A percentile compares a stretch with the other conserved stretches of the same genome.
These are phyloP conservation scores for Zygotorulaspora chibaensis DNA, from an alignment of 805 yeast genomes.

Conservation along the genomic window DNA sequence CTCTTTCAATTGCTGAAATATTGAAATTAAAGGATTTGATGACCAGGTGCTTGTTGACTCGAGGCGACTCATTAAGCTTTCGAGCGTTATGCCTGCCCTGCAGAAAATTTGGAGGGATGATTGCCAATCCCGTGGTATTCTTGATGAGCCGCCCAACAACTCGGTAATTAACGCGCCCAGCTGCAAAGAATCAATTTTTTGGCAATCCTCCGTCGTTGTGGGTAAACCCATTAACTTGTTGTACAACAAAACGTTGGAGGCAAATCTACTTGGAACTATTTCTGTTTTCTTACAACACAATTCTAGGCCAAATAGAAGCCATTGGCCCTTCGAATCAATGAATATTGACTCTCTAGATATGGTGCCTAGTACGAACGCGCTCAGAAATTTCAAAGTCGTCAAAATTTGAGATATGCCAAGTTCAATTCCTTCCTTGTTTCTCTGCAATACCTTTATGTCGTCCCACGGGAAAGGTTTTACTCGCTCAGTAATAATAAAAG, in stretches of 20 bases:
- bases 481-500: slow-evolving; percentile 29
- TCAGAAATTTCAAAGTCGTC: slow-evolving; percentile 25
- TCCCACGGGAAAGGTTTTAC: slow-evolving; percentile 24
- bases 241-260: slow-evolving; percentile 9
- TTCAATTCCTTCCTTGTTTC: slow-evolving; percentile 18
- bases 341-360: slow-evolving; percentile 54
- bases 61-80: slow-evolving; percentile 34
- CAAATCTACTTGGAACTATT: slow-evolving; percentile 9
- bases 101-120: slow-evolving; percentile 13
- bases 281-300: slow-evolving; percentile 35
- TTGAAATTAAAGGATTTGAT: slow-evolving; percentile 44
- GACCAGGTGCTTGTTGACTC: slow-evolving; percentile 35
- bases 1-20: slow-evolving; percentile 53
- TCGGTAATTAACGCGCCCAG: slow-evolving; percentile 37
- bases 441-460: slow-evolving; percentile 6
- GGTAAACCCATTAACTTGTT: slow-evolving; percentile 10
- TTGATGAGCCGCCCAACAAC: slow-evolving; percentile 36
- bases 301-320: slow-evolving; percentile 84
- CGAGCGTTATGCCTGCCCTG: slow-evolving; percentile 27
- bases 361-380: slow-evolving; percentile 57
- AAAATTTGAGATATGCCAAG: slow-evolving; percentile 28
- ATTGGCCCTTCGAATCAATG: slow-evolving; percentile 68
- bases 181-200: slow-evolving; percentile 27
- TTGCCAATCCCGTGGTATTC: slow-evolving; percentile 38
- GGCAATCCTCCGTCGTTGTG: slow-evolving; percentile 35